Conservation (phyloP, 306 rosid species). For the barrel medic (Medicago truncatula) region DNA sequence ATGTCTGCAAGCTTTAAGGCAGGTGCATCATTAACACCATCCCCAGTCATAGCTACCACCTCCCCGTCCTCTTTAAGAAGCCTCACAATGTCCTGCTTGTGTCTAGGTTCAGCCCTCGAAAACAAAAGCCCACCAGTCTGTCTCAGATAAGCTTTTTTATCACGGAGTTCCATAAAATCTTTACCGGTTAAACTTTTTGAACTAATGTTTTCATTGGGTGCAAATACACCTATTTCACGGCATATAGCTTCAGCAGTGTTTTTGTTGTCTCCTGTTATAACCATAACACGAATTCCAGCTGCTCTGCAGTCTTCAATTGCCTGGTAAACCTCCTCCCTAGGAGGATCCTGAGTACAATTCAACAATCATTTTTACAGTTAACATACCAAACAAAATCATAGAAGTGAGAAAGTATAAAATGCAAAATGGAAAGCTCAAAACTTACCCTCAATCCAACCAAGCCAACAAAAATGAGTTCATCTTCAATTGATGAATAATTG, state of each 20-base stretch:
- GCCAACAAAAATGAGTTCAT: conserved; percentile 81
- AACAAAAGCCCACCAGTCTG: conserved; percentile 83
- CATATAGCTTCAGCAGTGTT: conserved; percentile 96
- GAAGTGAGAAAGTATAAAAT: conserved; percentile 21
- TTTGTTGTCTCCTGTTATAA: conserved; percentile 93
- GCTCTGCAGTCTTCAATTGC: conserved; percentile 93
- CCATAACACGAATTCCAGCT: conserved; percentile 96
- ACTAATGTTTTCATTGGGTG: conserved; percentile 61
- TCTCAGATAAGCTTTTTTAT: conserved; percentile 61
- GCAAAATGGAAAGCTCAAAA: conserved; percentile 34
- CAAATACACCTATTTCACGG: conserved; percentile 89
- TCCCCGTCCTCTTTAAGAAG: conserved; percentile 88
- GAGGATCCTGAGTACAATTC: conserved; percentile 74
- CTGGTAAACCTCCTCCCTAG: conserved; percentile 81
- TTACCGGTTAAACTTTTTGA: conserved; percentile 79
- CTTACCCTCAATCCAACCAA: conserved; percentile 91
- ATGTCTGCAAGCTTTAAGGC: conserved; percentile 97
- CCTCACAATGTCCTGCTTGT: conserved; percentile 93
- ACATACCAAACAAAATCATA: conserved; percentile 14
- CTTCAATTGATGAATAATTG: conserved; percentile 82
- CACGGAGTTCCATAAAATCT: conserved; percentile 67
- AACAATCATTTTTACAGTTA: conserved; percentile 36
- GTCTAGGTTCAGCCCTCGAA: conserved; percentile 98
- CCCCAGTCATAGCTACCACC: conserved; percentile 94
- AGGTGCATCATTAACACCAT: conserved; percentile 97